phyloP scores from a whole-genome alignment of 2,329 filamentous ascomycete species.

The Diaporthe nobilis region DNA sequence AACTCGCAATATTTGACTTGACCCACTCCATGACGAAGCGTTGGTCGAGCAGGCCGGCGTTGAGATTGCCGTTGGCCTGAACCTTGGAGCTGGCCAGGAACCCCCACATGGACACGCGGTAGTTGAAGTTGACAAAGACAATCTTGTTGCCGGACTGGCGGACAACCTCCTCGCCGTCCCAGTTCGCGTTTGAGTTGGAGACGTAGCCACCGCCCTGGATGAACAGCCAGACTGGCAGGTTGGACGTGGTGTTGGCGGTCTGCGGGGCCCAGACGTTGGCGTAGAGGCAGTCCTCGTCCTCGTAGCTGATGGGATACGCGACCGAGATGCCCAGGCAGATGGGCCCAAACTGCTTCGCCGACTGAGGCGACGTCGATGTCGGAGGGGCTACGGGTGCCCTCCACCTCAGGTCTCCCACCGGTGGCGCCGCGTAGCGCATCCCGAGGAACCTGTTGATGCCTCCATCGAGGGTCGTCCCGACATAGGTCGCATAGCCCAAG shows the following conservation, averaged over 20 bases:
- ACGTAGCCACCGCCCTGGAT: conserved; percentile 65
- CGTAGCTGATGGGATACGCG: conserved; percentile 48
- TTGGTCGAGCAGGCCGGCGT: conserved; percentile 76
- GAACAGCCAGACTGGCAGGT: conserved; percentile 68
- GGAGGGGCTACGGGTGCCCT: conserved; percentile 62
- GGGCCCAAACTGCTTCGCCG: conserved; percentile 58
- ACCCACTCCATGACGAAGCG: conserved; percentile 73
- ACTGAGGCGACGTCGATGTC: conserved; percentile 50
- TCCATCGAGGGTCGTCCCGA: conserved; percentile 33
- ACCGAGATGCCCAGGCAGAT: conserved; percentile 59
- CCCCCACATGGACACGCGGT: conserved; percentile 73
- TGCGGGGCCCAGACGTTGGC: conserved; percentile 61
- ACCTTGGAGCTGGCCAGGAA: conserved; percentile 73
- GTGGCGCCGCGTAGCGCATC: conserved; percentile 67
- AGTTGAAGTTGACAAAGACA: conserved; percentile 73
- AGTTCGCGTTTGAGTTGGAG: conserved; percentile 64
- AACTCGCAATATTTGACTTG: conserved; percentile 68
- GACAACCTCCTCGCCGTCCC: conserved; percentile 64
- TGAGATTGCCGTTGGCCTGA: conserved; percentile 68
- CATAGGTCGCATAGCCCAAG: conserved; percentile 42
- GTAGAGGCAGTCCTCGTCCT: conserved; percentile 59
- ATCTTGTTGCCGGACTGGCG: conserved; percentile 60
- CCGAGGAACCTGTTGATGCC: conserved; percentile 62
- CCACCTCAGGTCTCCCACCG: conserved; percentile 65
- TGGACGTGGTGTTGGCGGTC: conserved; percentile 55